A percentile compares a stretch with the other conserved stretches of the same genome.
Evolutionary conservation across 176 grass and related monocot species (phyloP).

Genomic region (Juncus effusus): DNA sequence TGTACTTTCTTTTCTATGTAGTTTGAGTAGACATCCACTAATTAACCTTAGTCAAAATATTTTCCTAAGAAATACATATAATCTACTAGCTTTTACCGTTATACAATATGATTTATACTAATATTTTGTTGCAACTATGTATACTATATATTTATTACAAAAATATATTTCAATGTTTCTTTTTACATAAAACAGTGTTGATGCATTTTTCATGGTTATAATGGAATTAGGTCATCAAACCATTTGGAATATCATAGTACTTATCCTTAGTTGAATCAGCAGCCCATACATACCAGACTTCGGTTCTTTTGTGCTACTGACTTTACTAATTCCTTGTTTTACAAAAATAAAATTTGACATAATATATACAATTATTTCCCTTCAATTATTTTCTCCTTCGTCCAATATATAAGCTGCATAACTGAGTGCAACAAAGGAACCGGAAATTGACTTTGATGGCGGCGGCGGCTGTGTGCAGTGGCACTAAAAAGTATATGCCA

Average conservation of each 20-base stretch:
- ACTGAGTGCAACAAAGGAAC: not conserved
- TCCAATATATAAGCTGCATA: not conserved
- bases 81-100: too few species aligned
- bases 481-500: not conserved
- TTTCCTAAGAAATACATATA: not conserved
- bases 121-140: too few species aligned
- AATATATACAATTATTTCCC: not conserved
- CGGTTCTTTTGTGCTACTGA: constrained; percentile 5
- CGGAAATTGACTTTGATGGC: constrained; percentile 2
- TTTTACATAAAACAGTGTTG: too few species aligned
- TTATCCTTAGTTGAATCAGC: constrained; percentile 18
- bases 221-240: constrained; percentile 32
- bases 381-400: not conserved
- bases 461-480: constrained; percentile 1
- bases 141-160: too few species aligned
- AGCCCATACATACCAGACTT: not conserved
- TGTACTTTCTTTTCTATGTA: not conserved
- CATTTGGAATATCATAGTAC: constrained; percentile 23
- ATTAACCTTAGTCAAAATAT: not conserved
- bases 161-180: too few species aligned
- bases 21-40: too few species aligned
- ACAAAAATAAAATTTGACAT: not conserved
- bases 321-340: not conserved
- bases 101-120: too few species aligned
- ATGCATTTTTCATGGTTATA: not conserved